Evolutionary conservation across 495 filamentous ascomycete species (phyloP).

Genomic region (Eremomyces bilateralis): DNA sequence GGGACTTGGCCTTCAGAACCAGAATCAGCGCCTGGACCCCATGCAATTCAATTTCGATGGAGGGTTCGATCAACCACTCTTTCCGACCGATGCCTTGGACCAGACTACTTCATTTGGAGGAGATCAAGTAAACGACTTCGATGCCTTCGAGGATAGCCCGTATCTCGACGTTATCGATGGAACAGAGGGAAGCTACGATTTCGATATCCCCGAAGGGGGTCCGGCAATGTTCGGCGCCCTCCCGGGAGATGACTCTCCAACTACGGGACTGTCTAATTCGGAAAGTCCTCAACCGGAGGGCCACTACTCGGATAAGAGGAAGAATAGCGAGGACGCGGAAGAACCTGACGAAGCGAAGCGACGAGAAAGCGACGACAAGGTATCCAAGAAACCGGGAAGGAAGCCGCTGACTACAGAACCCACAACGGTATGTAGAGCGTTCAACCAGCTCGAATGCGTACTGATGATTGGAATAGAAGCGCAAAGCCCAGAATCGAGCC

Average conservation of each 20-base stretch:
- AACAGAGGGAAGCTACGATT: constrained; percentile 35
- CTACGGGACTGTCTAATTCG: constrained; percentile 30
- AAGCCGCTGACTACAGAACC: constrained; percentile 93
- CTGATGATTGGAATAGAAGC: constrained; percentile 52
- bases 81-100: constrained; percentile 22
- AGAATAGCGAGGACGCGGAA: constrained; percentile 27
- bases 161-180: constrained; percentile 61
- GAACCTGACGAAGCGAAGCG: constrained; percentile 31
- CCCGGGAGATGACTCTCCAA: constrained; percentile 30
- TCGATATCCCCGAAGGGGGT: constrained; percentile 26
- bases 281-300: constrained; percentile 31
- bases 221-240: constrained; percentile 57
- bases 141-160: constrained; percentile 46
- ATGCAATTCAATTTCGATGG: constrained; percentile 2
- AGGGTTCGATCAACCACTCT: constrained; percentile 5
- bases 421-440: constrained; percentile 58
- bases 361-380: constrained; percentile 52
- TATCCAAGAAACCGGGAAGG: constrained; percentile 81
- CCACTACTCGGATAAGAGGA: constrained; percentile 65
- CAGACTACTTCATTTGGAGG: too few species aligned
- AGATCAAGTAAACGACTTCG: constrained; percentile 26
- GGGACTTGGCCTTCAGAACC: constrained; percentile 4
- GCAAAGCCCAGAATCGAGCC: constrained; percentile 94
- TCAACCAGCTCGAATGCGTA: constrained; percentile 3
- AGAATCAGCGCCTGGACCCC: constrained; percentile 2